Evolutionary conservation across 768 basidiomycete genomes (phyloP), one percentile per base, ranked within the genome.

Genomic region (Suillus clintonianus): DNA sequence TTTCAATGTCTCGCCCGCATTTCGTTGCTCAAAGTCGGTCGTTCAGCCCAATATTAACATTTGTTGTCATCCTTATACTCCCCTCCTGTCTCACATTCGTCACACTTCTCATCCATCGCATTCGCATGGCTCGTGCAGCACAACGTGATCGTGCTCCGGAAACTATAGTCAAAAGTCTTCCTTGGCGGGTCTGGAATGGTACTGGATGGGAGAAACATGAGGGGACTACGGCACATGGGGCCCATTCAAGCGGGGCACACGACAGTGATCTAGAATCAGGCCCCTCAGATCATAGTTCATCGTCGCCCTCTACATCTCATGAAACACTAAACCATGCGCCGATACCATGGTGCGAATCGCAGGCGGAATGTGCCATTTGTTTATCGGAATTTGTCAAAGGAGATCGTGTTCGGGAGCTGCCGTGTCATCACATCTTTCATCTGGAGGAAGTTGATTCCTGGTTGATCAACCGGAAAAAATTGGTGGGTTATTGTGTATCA

Each of bases 351-450:
- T 95, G 92, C 67, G 90, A 91, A 72, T 76, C 83, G 4, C 93
- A 95, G 70, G 72, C 84, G 60, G 94, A 99, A 74, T 99, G 96
- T 71, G 92, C 95, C 39, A 98, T 99, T 61, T 99, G 97, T 74
- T 82, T 99, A 62, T 91, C 85, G 64, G 86, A 89, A 65, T 99
- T 98, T 69, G 86, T 80, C 45, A 88, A 88, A 71, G 95, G 95
- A 3, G 97, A 99, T 73, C 85, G 87, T 69, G 93, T 98, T 48
- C 86, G 96, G 68, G 92, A 96, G 59, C 74, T 98, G 45, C 97
- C 97, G 1, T 99, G 97, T 71, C 90, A 92, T 54, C 97, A 99
- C 74, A 88, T 99, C 60, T 99, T 97, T 78, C 97, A 99, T 77
- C 84, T 93, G 51, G 84, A 89, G 41, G 97, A 98, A 74, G 86